Conservation (phyloP, 345 rosid species). For the Euphorbia peplus region DNA sequence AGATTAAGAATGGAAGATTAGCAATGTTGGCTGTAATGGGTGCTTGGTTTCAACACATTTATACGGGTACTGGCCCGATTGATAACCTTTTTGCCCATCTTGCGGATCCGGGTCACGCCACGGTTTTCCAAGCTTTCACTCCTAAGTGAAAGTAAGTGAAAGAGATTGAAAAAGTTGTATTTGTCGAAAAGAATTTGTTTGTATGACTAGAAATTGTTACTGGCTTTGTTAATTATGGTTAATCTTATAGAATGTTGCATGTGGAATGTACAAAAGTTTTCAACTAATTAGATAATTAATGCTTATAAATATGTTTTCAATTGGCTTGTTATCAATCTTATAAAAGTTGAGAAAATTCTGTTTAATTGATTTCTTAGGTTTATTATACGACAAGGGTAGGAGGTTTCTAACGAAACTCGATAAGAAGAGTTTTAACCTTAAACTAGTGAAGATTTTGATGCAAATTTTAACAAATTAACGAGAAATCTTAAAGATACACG, state of each 20-base stretch:
- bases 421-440: too few relatives aligned
- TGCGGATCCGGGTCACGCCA: conserved; percentile 97
- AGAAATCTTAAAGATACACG: too few relatives aligned
- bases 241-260: neutral
- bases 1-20: conserved; percentile 91
- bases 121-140: conserved; percentile 76
- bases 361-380: too few relatives aligned
- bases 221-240: conserved; percentile 21
- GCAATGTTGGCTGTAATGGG: conserved; percentile 99
- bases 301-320: conserved; percentile 1
- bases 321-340: neutral
- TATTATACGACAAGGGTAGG: too few relatives aligned
- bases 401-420: too few relatives aligned
- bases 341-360: neutral
- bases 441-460: too few relatives aligned
- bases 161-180: conserved; percentile 23
- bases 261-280: conserved; percentile 1
- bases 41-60: conserved; percentile 98
- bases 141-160: conserved; percentile 56
- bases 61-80: conserved; percentile 95
- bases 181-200: conserved; percentile 17
- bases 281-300: neutral
- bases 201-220: conserved; percentile 27
- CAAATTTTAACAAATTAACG: too few relatives aligned
- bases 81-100: conserved; percentile 97